Percentiles rank a stretch among this genome's conserved stretches.
Conservation (phyloP, 2,329 filamentous ascomycete species). For the Parastagonospora avenae region DNA sequence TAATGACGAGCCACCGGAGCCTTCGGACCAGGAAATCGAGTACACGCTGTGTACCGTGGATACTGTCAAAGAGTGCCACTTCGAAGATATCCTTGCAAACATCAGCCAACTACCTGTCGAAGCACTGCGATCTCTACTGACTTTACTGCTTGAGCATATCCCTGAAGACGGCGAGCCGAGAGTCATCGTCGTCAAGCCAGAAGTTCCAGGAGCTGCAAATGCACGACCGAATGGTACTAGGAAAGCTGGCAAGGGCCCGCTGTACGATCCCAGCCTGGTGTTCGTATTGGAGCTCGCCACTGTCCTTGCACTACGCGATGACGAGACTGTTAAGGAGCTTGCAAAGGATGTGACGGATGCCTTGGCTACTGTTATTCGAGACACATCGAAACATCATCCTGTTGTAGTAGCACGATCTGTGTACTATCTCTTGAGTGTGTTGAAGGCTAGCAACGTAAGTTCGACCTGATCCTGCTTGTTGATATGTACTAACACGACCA, state of each 20-base stretch:
- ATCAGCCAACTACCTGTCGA: conserved; percentile 70
- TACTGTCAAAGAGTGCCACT: conserved; percentile 87
- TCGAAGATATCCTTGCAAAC: conserved; percentile 81
- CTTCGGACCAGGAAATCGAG: conserved; percentile 94
- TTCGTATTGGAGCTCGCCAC: conserved; percentile 94
- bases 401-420: conserved; percentile 83
- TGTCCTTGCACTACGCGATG: conserved; percentile 76
- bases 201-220: conserved; percentile 65
- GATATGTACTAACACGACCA: conserved; percentile 40
- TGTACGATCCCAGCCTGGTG: conserved; percentile 84
- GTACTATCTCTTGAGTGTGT: conserved; percentile 82
- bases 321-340: conserved; percentile 71
- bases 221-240: conserved; percentile 67
- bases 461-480: not conserved
- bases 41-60: conserved; percentile 94
- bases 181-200: conserved; percentile 90
- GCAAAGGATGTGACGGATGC: conserved; percentile 81
- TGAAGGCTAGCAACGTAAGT: conserved; percentile 83
- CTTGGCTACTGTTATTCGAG: conserved; percentile 80
- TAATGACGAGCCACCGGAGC: conserved; percentile 95
- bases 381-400: conserved; percentile 77
- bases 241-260: conserved; percentile 59
- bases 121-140: conserved; percentile 67
- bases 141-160: conserved; percentile 78
- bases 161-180: conserved; percentile 81